Evolutionary conservation across 768 basidiomycete species (phyloP), one percentile per base, ranked within the genome.

Genomic region (Boletellus emodensis): DNA sequence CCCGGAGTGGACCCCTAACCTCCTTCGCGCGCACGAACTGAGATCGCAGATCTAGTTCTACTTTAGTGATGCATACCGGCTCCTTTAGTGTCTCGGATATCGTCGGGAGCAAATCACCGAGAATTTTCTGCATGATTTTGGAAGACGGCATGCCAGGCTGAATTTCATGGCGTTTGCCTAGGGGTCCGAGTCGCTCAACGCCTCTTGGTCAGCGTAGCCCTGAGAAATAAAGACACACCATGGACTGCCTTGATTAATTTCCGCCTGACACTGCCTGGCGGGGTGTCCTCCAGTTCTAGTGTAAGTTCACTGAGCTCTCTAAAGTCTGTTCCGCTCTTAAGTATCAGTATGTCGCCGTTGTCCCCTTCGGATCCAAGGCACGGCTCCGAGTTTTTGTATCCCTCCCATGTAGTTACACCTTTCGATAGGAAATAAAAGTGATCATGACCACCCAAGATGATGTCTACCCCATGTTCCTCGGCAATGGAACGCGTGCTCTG

Each of bases 311-410:
- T 90, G 32, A 94, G 71, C 55, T 94, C 91, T 34, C 87, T 80
- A 62, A 95, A 95, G 69, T 95, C 91, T 2, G 85, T 88, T 8
- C 93, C 93, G 61, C 89, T 92, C 69, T 94, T 94, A 52, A 93
- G 72, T 17, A 87, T 74, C 17, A 90, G 71, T 30, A 87, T 72
- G 43, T 87, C 82, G 4, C 87, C 87, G 2, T 78, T 61, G 56
- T 90, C 89, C 15, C 70, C 72, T 58, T 90, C 87, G 6, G 82
- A 81, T 26, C 87, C 91, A 14, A 85, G 75, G 28, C 79, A 75
- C 4, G 71, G 64, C 39, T 75, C 57, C 4, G 65, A 69, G n/a
- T 74, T 61, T 54, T 90, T 79, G 52, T 82, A 85, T 47, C 75
- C 77, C 22, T 86, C 80, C 88, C 88, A 91, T 4, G 71, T 64